Conservation (phyloP, 768 basidiomycete genomes). For the Suillus variegatus region DNA sequence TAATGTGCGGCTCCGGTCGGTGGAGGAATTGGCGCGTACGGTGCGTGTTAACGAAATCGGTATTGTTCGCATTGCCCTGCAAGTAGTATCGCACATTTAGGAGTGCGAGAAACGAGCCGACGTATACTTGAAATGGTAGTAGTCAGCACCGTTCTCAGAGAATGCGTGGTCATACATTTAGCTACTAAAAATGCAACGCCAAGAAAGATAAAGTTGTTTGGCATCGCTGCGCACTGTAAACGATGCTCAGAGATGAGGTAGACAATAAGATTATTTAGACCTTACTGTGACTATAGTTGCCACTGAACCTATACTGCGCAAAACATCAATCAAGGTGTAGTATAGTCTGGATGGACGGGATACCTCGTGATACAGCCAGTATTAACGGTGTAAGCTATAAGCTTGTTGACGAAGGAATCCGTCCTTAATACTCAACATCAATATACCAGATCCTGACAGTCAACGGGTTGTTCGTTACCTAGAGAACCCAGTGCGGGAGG, state of each 20-base stretch:
- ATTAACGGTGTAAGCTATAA: neutral
- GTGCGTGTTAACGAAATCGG: neutral
- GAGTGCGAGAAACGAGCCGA: constrained; percentile 1
- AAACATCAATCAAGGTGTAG: neutral
- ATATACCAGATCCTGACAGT: neutral
- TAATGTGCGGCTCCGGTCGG: neutral
- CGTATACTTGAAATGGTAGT: neutral
- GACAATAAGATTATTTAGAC: too few relatives aligned
- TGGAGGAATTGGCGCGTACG: neutral
- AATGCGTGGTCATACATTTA: constrained; percentile 1
- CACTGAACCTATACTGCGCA: constrained; percentile 1
- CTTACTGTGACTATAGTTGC: neutral
- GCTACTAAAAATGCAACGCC: constrained; percentile 2
- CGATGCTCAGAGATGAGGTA: neutral
- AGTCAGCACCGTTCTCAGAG: neutral
- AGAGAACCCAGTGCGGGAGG: neutral
- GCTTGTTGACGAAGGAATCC: neutral
- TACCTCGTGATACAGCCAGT: neutral
- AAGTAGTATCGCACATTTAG: constrained; percentile 3
- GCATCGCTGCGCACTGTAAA: constrained; percentile 3
- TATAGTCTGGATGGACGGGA: neutral
- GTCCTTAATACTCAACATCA: neutral
- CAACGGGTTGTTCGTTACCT: neutral
- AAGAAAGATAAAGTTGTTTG: constrained; percentile 1
- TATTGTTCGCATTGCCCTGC: neutral